Evolutionary conservation across 2,329 filamentous ascomycete genomes (phyloP), one percentile per base, ranked within the genome.

Genomic region (Alternaria brassicicola): DNA sequence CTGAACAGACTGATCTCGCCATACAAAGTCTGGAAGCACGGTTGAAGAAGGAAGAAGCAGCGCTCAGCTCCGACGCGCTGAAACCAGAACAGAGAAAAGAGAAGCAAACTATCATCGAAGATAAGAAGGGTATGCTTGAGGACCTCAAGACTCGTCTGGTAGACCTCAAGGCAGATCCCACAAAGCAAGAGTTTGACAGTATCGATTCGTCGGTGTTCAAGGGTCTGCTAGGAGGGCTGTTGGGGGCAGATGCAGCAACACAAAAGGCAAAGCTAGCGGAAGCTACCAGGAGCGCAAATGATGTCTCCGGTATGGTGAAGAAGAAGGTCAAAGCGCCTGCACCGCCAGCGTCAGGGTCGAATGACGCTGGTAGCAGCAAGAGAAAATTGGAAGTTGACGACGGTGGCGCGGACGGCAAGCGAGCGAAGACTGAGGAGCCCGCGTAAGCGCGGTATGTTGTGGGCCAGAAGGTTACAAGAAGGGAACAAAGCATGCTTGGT

Each of bases 41-140:
- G 75, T 81, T 93, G 35, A 82, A 88, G 68, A 86, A 84, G 67
- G 89, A 91, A 73, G 87, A 92, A 71, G 85, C 87, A 5, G 85
- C 88, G 45, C 81, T 93, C 6, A 82, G 85, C 2, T 59, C 66
- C 5, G 59, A 60, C 35, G 56, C 63, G 0, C 59, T 80, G 1
- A 85, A 85, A 26, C 81, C 85, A 60, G 85, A 87, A 52, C 85
- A 85, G 54, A 86, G 86, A 28, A 88, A 89, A 69, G 88, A 91
- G 63, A 88, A 90, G 48, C 61, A 62, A 23, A 47, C 59, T 71
- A 86, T 61, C 66, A 89, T 95, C 60, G 78, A 82, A 52, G 90
- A 95, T 61, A 89, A 91, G 64, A 91, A 90, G 78, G 89, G 93
- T 60, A 87, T 95, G 65, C 84, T 94, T 46, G 84, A 84, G 52